Evolutionary conservation across 176 grass and related monocot genomes (phyloP).

Genomic region (Zizania latifolia): DNA sequence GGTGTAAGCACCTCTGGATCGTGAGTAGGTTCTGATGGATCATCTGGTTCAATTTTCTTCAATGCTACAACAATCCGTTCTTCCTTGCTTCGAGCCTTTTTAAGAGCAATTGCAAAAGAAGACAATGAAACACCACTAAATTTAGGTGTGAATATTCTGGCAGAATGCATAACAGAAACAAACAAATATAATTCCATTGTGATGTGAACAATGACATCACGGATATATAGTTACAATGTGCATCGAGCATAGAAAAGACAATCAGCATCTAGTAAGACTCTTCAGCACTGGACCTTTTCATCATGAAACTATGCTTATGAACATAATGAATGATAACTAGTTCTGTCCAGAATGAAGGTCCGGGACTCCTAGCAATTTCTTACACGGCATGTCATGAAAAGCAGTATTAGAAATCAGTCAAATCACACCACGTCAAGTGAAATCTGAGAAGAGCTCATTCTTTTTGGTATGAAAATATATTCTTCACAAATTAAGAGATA

Average conservation of each 20-base stretch:
- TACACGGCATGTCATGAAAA: conserved; percentile 9
- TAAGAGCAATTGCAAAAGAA: conserved; percentile 5
- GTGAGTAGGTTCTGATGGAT: conserved; percentile 60
- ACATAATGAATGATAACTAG: neutral
- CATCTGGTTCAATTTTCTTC: conserved; percentile 89
- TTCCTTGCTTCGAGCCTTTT: conserved; percentile 74
- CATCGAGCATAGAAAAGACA: neutral
- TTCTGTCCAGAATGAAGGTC: neutral
- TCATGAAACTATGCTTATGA: neutral
- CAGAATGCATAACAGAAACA: neutral
- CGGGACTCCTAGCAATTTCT: neutral
- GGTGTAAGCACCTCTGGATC: conserved; percentile 88
- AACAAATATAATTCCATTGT: neutral
- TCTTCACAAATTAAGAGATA: neutral
- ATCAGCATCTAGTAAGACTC: neutral
- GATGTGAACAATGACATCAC: neutral
- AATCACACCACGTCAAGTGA: neutral
- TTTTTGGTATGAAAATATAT: neutral
- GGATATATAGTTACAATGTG: neutral
- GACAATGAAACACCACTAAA: neutral
- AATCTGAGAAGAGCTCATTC: neutral
- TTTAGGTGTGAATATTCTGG: neutral
- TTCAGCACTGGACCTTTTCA: neutral
- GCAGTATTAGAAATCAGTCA: neutral
- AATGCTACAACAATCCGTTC: conserved; percentile 57